Percentiles rank a stretch among this genome's conserved stretches.
These are phyloP conservation scores for Verticillium klebahnii DNA, from an alignment of 2,329 filamentous ascomycete species.

Conservation along the genomic window DNA sequence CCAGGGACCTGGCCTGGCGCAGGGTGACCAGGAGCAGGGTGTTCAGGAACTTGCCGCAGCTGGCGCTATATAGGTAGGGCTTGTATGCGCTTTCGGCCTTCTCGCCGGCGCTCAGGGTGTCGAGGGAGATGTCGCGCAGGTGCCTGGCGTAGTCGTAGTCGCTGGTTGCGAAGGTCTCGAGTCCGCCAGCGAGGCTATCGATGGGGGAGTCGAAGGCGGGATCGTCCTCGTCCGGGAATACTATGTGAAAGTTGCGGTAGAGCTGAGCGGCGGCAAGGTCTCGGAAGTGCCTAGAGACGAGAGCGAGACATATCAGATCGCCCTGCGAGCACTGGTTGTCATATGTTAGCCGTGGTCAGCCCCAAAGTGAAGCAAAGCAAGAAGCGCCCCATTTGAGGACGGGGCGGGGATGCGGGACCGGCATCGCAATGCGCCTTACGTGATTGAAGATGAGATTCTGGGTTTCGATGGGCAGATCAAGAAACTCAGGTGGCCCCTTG, in stretches of 20 bases:
- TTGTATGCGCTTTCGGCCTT: slow-evolving; percentile 51
- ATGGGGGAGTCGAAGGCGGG: slow-evolving; percentile 45
- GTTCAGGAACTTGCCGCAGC: slow-evolving; percentile 61
- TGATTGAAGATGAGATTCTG: background rate
- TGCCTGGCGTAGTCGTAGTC: slow-evolving; percentile 59
- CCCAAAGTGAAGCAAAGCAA: too few relatives aligned
- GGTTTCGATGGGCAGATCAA: background rate
- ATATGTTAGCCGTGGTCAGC: background rate
- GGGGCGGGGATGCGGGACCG: background rate
- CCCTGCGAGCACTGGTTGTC: slow-evolving; percentile 40
- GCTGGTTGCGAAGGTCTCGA: slow-evolving; percentile 59
- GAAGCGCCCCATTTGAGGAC: background rate
- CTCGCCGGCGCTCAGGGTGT: slow-evolving; percentile 46
- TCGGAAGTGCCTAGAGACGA: slow-evolving; percentile 54
- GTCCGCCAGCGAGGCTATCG: slow-evolving; percentile 51
- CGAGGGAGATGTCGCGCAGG: slow-evolving; percentile 50
- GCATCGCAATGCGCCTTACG: background rate
- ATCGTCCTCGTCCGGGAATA: slow-evolving; percentile 58
- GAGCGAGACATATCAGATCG: slow-evolving; percentile 53
- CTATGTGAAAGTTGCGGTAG: slow-evolving; percentile 56
- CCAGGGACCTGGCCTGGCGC: slow-evolving; percentile 48
- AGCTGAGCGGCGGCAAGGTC: slow-evolving; percentile 53
- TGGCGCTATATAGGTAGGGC: slow-evolving; percentile 48
- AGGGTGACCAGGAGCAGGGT: slow-evolving; percentile 53
- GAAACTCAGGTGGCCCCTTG: background rate